These are phyloP conservation scores for Craterostigma plantagineum DNA, from an alignment of 257 asterid species.

Conservation along the genomic window DNA sequence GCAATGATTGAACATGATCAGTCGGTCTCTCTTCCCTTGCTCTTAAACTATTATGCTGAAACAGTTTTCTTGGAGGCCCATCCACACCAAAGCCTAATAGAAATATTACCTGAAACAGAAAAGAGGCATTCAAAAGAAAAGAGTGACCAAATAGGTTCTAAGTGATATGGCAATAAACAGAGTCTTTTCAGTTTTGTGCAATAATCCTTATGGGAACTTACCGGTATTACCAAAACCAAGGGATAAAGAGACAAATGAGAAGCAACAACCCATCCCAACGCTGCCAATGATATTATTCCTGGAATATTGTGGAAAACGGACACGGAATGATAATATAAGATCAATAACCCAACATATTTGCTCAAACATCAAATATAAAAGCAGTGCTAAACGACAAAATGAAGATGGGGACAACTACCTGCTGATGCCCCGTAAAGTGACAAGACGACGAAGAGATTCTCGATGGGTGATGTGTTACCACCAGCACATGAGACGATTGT, in stretches of 20 bases:
- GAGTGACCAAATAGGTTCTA: conserved; percentile 3
- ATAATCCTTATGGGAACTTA: conserved; percentile 20
- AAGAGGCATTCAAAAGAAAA: background rate
- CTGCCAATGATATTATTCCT: conserved; percentile 78
- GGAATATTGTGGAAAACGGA: conserved; percentile 12
- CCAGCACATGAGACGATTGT: conserved; percentile 78
- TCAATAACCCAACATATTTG: conserved; percentile 1
- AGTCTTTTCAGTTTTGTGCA: conserved; percentile 1
- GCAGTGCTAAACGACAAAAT: too few species aligned
- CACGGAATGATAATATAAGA: background rate
- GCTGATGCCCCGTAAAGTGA: conserved; percentile 81
- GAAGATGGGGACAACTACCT: conserved; percentile 23
- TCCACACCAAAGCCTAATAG: conserved; percentile 75
- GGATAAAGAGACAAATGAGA: conserved; percentile 93
- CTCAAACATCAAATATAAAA: too few species aligned
- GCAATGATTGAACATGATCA: conserved; percentile 12
- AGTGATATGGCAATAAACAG: too few species aligned
- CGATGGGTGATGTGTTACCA: conserved; percentile 69
- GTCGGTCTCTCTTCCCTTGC: conserved; percentile 20
- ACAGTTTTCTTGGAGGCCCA: conserved; percentile 65
- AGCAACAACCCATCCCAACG: conserved; percentile 91
- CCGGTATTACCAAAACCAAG: conserved; percentile 56
- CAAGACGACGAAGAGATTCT: conserved; percentile 53
- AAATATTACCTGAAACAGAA: conserved; percentile 35
- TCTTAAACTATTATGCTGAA: conserved; percentile 21